Evolutionary conservation across 192 early-diverging fungal species (phyloP).

Genomic region (Haplosporangium gracile): DNA sequence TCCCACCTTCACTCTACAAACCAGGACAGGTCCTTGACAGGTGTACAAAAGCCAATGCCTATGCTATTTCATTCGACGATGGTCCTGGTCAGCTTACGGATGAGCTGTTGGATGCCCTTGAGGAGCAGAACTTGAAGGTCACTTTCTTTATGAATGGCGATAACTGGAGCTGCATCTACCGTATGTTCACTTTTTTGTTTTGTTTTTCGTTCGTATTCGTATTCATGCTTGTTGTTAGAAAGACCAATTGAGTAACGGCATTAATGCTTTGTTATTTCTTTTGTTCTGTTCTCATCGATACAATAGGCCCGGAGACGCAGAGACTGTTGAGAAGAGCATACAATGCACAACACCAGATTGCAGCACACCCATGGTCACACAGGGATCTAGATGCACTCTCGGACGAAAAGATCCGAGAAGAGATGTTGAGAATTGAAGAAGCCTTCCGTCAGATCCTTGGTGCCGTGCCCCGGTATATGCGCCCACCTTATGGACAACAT

Average conservation of each 20-base stretch:
- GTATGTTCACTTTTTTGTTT: slow-evolving; percentile 33
- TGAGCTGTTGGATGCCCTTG: slow-evolving; percentile 66
- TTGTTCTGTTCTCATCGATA: neutral
- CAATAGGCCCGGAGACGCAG: slow-evolving; percentile 33
- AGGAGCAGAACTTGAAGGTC: slow-evolving; percentile 63
- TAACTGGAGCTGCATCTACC: slow-evolving; percentile 57
- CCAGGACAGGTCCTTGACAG: slow-evolving; percentile 28
- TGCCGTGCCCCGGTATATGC: slow-evolving; percentile 67
- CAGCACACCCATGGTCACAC: slow-evolving; percentile 72
- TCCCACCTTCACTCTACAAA: slow-evolving; percentile 28
- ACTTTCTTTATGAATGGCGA: slow-evolving; percentile 77
- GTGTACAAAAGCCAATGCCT: slow-evolving; percentile 29
- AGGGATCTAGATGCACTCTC: slow-evolving; percentile 56
- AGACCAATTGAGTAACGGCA: neutral
- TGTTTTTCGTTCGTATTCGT: neutral
- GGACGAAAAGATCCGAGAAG: slow-evolving; percentile 59
- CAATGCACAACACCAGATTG: slow-evolving; percentile 70
- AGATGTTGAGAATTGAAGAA: slow-evolving; percentile 63
- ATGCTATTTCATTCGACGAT: slow-evolving; percentile 76
- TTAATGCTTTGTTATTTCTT: neutral
- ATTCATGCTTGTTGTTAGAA: neutral
- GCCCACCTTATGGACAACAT: slow-evolving; percentile 67
- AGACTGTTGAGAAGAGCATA: slow-evolving; percentile 41
- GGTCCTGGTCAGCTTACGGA: slow-evolving; percentile 69
- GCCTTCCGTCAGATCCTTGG: slow-evolving; percentile 67